Base-by-base conservation (phyloP, 495 filamentous ascomycete species). In the Aspergillus diversus region DNA sequence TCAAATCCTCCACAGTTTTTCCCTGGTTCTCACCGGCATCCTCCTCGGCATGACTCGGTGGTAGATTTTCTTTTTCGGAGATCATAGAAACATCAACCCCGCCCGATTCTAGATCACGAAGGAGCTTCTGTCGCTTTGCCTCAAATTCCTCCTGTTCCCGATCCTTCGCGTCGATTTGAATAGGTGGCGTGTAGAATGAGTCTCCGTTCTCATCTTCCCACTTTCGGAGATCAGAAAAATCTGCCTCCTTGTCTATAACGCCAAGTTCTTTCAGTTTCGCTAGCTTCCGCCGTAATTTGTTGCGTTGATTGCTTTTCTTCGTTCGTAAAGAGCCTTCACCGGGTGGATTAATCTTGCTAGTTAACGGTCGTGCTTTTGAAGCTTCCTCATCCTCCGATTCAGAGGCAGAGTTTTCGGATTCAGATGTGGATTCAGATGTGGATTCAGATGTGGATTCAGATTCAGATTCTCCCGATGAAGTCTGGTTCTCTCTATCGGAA, bases 281-380 rank as follows among this genome's bases (percentile, higher is more conserved):
- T 0, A 88, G 71, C 51, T 69, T 75, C 47, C 79, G 81, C 43
- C 77, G 71, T 35, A 83, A 67, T 60, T 79, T 81, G 57, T 77
- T 77, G 39, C 87, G 79, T 11, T 74, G 69, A 63, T 90, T 90
- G 60, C 82, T 82, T 27, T 78, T 76, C 50, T 79, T 80, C 2
- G 87, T 90, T 51, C 66, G 63, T 9, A 65, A 42, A n/a, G 74
- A 82, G 33, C 87, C 86, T 42, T 76, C 43, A 8, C 76, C 75
- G 58, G 77, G 77, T 34, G 72, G 68, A 17, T 72, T 74, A 8
- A 66, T 48, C 31, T 69, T 69, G 7, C 35, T 50, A 4, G 61
- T 27, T 2, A 43, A 33, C 31, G 57, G 68, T 16, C 17, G 67
- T 33, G 33, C 4, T 17, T 37, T 11, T 31, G 42, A 5, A 37